Evolutionary conservation across 1,139 yeast species (phyloP).

Genomic region (Scheffersomyces segobiensis): DNA sequence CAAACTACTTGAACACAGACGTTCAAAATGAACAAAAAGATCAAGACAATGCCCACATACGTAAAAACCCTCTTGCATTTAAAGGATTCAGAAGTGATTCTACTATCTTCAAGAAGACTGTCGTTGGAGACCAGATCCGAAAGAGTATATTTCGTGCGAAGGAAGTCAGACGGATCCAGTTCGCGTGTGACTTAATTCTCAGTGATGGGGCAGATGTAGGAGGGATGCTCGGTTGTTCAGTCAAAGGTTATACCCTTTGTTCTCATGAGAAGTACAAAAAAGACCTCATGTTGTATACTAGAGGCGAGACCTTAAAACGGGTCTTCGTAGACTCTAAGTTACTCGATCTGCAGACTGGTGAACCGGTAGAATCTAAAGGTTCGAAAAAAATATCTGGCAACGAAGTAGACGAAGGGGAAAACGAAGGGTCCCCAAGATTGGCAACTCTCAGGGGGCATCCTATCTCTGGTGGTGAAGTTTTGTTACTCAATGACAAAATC

Average conservation of each 20-base stretch:
- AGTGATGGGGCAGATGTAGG: conserved; percentile 38
- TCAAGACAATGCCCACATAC: conserved; percentile 6
- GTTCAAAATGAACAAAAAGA: conserved; percentile 9
- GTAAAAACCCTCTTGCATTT: background rate
- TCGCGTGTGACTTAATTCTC: conserved; percentile 54
- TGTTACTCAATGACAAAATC: conserved; percentile 29
- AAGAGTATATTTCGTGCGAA: conserved; percentile 54
- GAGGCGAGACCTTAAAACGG: conserved; percentile 50
- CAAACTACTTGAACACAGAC: conserved; percentile 27
- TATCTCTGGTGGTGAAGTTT: conserved; percentile 26
- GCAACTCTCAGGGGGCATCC: conserved; percentile 19
- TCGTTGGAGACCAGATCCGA: conserved; percentile 47
- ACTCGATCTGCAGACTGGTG: conserved; percentile 19
- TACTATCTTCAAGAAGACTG: conserved; percentile 28
- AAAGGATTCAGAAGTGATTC: conserved; percentile 11
- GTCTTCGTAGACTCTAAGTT: conserved; percentile 50
- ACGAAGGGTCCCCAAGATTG: background rate
- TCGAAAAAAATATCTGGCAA: conserved; percentile 3
- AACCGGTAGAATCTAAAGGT: conserved; percentile 17
- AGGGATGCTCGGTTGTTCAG: conserved; percentile 58
- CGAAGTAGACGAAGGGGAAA: background rate
- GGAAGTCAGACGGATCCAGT: conserved; percentile 62
- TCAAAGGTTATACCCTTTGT: conserved; percentile 71
- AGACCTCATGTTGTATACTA: conserved; percentile 43
- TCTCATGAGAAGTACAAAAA: conserved; percentile 52